Evolutionary conservation across 1,284 basidiomycete genomes (phyloP).

Genomic region (Marasmius tenuissimus): DNA sequence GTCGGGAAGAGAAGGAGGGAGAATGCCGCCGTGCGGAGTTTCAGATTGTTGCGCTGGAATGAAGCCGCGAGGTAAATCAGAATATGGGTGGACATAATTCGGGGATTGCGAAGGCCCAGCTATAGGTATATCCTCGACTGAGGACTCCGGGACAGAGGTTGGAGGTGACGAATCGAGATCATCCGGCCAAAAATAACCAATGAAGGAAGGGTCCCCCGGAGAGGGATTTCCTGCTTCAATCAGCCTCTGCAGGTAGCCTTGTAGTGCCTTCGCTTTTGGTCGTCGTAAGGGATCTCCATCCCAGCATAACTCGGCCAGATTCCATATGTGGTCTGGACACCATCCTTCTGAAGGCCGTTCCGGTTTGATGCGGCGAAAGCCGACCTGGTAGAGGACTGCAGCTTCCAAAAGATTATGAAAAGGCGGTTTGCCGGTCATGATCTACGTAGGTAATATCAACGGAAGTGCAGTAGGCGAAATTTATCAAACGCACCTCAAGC

Average conservation of each 20-base stretch:
- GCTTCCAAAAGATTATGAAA: not conserved
- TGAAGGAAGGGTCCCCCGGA: too few relatives aligned
- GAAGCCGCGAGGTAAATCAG: too few relatives aligned
- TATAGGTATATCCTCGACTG: too few relatives aligned
- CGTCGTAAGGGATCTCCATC: not conserved
- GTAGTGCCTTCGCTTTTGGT: not conserved
- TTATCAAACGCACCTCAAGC: not conserved
- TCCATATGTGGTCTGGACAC: slow-evolving; percentile 9
- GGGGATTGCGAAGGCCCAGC: too few relatives aligned
- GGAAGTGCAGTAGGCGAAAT: not conserved
- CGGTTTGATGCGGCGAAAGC: not conserved
- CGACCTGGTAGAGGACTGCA: not conserved
- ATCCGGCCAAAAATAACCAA: too few relatives aligned
- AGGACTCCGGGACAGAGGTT: too few relatives aligned
- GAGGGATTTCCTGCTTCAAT: too few relatives aligned
- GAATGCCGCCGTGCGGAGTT: too few relatives aligned
- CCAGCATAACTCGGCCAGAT: slow-evolving; percentile 1
- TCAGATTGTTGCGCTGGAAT: too few relatives aligned
- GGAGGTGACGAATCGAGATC: too few relatives aligned
- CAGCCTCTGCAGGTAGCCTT: not conserved
- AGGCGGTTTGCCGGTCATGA: not conserved
- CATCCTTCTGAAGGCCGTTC: slow-evolving; percentile 1
- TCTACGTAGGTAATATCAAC: not conserved
- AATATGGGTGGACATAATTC: too few relatives aligned
- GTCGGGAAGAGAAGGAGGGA: too few relatives aligned